phyloP scores from a whole-genome alignment of 352 stramenopile genomes.

The Lagenidium giganteum region DNA sequence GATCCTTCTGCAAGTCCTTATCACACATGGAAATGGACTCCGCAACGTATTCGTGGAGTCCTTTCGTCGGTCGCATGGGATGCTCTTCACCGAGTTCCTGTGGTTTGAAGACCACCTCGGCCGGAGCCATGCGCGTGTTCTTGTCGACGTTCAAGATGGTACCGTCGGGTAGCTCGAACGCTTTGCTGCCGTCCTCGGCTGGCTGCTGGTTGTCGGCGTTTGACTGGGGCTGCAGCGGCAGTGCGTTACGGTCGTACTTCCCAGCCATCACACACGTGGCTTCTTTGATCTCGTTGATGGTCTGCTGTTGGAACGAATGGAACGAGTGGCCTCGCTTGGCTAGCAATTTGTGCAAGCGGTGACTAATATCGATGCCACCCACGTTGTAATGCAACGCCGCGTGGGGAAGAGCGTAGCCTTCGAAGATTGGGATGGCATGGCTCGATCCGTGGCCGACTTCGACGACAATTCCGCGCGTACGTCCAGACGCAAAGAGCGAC shows the following conservation, averaged over 20 bases:
- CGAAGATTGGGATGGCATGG: constrained; percentile 84
- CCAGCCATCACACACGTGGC: constrained; percentile 31
- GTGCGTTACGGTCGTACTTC: constrained; percentile 17
- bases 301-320: constrained; percentile 61
- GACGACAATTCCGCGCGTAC: constrained; percentile 81
- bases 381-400: constrained; percentile 61
- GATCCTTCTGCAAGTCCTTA: constrained; percentile 77
- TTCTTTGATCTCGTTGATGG: constrained; percentile 87
- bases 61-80: constrained; percentile 42
- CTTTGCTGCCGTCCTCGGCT: constrained; percentile 34
- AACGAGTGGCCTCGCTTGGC: constrained; percentile 63
- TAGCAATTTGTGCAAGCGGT: constrained; percentile 64
- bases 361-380: constrained; percentile 72
- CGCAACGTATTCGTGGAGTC: constrained; percentile 79
- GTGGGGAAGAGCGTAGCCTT: constrained; percentile 77
- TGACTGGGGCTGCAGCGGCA: constrained; percentile 13
- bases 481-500: constrained; percentile 81
- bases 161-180: constrained; percentile 82
- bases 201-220: constrained; percentile 16
- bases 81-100: constrained; percentile 93
- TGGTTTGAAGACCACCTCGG: constrained; percentile 82
- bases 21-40: constrained; percentile 87
- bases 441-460: constrained; percentile 84
- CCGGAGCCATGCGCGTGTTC: constrained; percentile 56
- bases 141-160: constrained; percentile 81